Base-by-base conservation (phyloP, 1,284 basidiomycete genomes). In the Flammula alnicola region DNA sequence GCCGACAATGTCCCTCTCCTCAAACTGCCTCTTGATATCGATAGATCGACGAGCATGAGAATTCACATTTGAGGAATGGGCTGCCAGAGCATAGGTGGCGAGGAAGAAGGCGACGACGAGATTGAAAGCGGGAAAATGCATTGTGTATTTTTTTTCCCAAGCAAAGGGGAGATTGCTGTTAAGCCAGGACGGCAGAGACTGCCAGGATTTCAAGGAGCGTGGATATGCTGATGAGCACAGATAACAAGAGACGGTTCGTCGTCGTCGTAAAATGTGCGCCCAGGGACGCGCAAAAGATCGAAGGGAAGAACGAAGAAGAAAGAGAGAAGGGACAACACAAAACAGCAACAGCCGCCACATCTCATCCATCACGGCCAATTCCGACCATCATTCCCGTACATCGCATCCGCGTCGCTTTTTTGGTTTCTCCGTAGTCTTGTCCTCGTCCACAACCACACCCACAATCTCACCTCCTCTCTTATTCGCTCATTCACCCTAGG, bases 11-110 rank as follows among this genome's bases (percentile, higher is more conserved):
- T 16, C n/a, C n/a, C n/a, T n/a, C n/a, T n/a, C n/a, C n/a, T n/a
- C n/a, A n/a, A n/a, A n/a, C n/a, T n/a, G n/a, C n/a, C n/a, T n/a
- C n/a, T n/a, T 19, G 25, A 54, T 12, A 22, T 49, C 41, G 31
- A 65, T 47, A 4, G 76, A 74, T 19, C 74, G 71, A 37, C 78
- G 68, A 10, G 73, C 67, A 68, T 79, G 75, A 3, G 74, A 71
- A 26, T 65, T 56, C 17, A 58, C 43, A 9, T 61, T 33, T 12
- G 71, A 70, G 1, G 72, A 69, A 56, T 74, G 75, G 39, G 63
- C 57, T 2, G 71, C 73, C 33, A 66, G 54, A 43, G 63, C 65
- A 25, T 60, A 48, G 43, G 61, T 51, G 29, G 65, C 35, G 33
- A 66, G 49, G 26, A 60, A 48, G 43, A 61, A 52, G 29, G 65